Conservation (phyloP, 768 basidiomycete species). For the Kwoniella pini region DNA sequence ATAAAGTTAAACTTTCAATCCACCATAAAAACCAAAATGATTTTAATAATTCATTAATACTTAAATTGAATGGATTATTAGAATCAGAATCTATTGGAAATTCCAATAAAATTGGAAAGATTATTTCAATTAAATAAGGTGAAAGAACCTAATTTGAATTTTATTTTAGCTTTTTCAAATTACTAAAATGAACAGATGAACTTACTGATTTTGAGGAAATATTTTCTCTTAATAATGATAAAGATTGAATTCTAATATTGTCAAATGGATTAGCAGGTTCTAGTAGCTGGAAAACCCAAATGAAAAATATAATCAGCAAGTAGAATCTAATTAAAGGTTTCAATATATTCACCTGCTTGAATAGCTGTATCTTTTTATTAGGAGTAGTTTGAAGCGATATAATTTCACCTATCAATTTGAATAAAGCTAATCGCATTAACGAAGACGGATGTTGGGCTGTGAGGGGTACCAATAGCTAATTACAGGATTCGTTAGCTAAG, state of each 20-base stretch:
- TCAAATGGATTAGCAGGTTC: slow-evolving; percentile 43
- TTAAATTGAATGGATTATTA: slow-evolving; percentile 8
- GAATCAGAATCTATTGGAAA: slow-evolving; percentile 1
- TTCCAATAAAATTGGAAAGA: slow-evolving; percentile 12
- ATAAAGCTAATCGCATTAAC: slow-evolving; percentile 22
- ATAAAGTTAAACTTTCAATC: slow-evolving; percentile 15
- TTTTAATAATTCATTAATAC: slow-evolving; percentile 5
- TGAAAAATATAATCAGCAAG: too few species aligned
- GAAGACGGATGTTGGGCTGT: slow-evolving; percentile 25
- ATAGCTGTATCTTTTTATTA: slow-evolving; percentile 25
- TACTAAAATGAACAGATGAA: too few species aligned
- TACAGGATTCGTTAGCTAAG: background rate
- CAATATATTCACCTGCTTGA: slow-evolving; percentile 41
- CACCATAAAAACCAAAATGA: slow-evolving; percentile 21
- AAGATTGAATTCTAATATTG: slow-evolving; percentile 24
- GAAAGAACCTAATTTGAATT: too few species aligned
- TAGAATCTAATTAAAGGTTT: too few species aligned
- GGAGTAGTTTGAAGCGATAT: slow-evolving; percentile 2
- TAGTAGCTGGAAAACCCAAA: too few species aligned
- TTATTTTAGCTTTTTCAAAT: too few species aligned
- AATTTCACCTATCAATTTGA: slow-evolving; percentile 33
- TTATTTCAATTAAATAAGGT: background rate
- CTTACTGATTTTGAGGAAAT: slow-evolving; percentile 10
- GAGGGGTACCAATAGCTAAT: slow-evolving; percentile 34
- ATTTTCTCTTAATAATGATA: slow-evolving; percentile 32